Percentiles rank a stretch among this genome's conserved stretches.
Conservation (phyloP, 495 filamentous ascomycete genomes). For the Tetracladium marchalianum region DNA sequence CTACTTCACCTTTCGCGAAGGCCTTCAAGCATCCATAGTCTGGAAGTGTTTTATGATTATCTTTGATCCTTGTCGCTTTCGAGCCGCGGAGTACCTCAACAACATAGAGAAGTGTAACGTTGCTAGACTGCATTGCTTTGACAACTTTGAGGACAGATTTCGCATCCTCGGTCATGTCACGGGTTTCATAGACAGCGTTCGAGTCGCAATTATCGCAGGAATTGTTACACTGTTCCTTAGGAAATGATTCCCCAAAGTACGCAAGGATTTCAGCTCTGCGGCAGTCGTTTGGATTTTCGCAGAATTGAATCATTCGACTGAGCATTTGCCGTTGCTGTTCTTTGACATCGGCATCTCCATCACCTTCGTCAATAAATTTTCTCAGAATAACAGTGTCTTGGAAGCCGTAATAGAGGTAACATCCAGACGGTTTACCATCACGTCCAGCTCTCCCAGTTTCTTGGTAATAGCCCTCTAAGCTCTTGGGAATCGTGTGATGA, state of each 20-base stretch:
- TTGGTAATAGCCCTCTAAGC: conserved; percentile 96
- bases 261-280: conserved; percentile 76
- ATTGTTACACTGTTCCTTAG: conserved; percentile 54
- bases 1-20: conserved; percentile 48
- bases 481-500: conserved; percentile 84
- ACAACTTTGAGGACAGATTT: conserved; percentile 57
- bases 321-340: conserved; percentile 78
- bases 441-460: conserved; percentile 92
- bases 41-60: conserved; percentile 28
- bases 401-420: conserved; percentile 82
- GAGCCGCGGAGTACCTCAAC: conserved; percentile 52
- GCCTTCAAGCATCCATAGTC: conserved; percentile 38
- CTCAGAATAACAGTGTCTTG: conserved; percentile 52
- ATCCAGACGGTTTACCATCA: conserved; percentile 78
- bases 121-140: conserved; percentile 32
- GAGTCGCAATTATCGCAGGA: conserved; percentile 85
- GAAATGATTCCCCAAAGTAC: conserved; percentile 86
- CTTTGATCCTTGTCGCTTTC: conserved; percentile 37
- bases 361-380: conserved; percentile 69
- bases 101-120: conserved; percentile 43
- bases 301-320: conserved; percentile 70
- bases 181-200: conserved; percentile 49
- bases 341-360: conserved; percentile 68
- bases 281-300: conserved; percentile 80
- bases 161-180: conserved; percentile 72